Conservation (phyloP, 495 filamentous ascomycete species). For the Amniculicola lignicola region DNA sequence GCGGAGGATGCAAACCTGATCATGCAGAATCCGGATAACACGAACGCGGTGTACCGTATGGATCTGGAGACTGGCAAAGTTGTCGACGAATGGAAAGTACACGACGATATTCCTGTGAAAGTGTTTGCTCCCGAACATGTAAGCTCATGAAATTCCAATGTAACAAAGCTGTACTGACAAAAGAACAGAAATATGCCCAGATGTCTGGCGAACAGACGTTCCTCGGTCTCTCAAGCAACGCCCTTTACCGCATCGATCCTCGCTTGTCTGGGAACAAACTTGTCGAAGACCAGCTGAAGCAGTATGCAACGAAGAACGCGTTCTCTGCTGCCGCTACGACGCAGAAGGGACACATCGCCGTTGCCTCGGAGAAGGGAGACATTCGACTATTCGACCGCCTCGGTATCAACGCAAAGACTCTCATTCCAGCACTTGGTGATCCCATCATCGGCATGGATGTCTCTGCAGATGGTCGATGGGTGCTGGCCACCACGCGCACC, state of each 20-base stretch:
- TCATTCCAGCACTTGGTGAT: slow-evolving; percentile 92
- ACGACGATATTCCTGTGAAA: slow-evolving; percentile 90
- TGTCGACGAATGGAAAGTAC: slow-evolving; percentile 99
- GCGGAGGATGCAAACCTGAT: slow-evolving; percentile 91
- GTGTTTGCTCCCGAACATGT: slow-evolving; percentile 87
- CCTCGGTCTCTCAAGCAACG: slow-evolving; percentile 85
- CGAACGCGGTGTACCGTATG: slow-evolving; percentile 95
- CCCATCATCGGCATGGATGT: slow-evolving; percentile 93
- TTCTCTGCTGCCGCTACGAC: slow-evolving; percentile 94
- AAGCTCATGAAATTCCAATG: slow-evolving; percentile 15
- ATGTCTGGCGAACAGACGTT: slow-evolving; percentile 96
- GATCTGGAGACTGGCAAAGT: slow-evolving; percentile 97
- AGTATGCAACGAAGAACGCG: slow-evolving; percentile 93
- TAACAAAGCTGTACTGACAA: slow-evolving; percentile 25
- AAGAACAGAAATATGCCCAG: slow-evolving; percentile 81
- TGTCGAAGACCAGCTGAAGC: slow-evolving; percentile 87
- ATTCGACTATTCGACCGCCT: slow-evolving; percentile 94
- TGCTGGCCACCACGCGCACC: slow-evolving; percentile 89
- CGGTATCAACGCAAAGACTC: slow-evolving; percentile 95
- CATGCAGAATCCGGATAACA: slow-evolving; percentile 77
- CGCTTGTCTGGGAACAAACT: slow-evolving; percentile 88
- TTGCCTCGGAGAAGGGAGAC: slow-evolving; percentile 95
- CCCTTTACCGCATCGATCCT: slow-evolving; percentile 90
- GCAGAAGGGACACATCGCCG: slow-evolving; percentile 91
- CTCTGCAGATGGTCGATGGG: slow-evolving; percentile 90